Conservation (phyloP, 2,329 filamentous ascomycete species). For the Ophiostoma piceae region DNA sequence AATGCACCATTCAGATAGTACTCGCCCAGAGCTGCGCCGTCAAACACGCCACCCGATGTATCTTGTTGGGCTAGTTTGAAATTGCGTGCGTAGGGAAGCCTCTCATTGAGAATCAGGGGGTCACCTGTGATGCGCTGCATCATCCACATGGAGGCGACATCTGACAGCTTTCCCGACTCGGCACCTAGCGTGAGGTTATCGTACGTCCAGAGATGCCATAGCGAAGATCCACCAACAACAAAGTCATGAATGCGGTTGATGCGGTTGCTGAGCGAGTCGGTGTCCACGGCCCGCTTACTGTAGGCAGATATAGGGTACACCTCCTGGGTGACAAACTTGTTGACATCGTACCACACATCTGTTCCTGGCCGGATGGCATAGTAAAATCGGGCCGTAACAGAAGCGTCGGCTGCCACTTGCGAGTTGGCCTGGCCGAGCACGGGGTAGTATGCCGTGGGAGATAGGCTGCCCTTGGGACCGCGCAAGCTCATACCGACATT, state of each 20-base stretch:
- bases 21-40: not conserved
- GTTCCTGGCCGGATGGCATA: not conserved
- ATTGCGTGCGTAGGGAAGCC: not conserved
- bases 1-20: not conserved
- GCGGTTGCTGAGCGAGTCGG: constrained; percentile 18
- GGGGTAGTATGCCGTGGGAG: not conserved
- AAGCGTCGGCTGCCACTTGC: not conserved
- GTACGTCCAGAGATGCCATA: constrained; percentile 18
- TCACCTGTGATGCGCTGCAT: not conserved
- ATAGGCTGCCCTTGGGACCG: not conserved
- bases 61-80: not conserved
- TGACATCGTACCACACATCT: not conserved
- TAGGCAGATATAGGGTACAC: not conserved
- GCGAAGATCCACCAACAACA: not conserved
- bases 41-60: not conserved
- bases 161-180: not conserved
- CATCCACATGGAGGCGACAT: not conserved
- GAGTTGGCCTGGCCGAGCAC: not conserved
- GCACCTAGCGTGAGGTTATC: not conserved
- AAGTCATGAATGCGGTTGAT: constrained; percentile 25
- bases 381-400: not conserved
- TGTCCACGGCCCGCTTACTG: constrained; percentile 16
- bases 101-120: not conserved
- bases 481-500: not conserved
- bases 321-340: not conserved